Evolutionary conservation across 345 rosid species (phyloP), one percentile per base, ranked within the genome.

Genomic region (Raphanus raphanistrum): DNA sequence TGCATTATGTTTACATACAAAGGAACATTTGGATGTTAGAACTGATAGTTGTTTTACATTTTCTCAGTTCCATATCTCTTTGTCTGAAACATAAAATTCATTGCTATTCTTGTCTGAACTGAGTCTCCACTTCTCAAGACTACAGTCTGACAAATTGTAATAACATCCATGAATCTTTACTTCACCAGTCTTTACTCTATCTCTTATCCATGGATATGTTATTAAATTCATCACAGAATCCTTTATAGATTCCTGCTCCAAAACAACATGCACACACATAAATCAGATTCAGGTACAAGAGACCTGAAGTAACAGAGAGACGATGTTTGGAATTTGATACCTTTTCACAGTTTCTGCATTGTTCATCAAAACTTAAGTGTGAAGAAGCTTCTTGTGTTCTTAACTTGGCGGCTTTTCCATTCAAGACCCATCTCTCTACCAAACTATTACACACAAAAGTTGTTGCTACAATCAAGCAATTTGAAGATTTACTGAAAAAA

Each of bases 261-360:
- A 55, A 74, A 70, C 8, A 68, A 15, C 9, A 11, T 29, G 28
- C 55, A 59, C 41, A 5, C 28, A 15, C 35, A 29, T 9, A 21
- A 32, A 65, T 58, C 77, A 72, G 63, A 15, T 67, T 67, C 65
- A 60, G 8, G 28, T 35, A 60, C 17, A 67, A 73, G 35, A 12
- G 61, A 77, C 9, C 16, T 28, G 27, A 31, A 71, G 3, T 29
- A 27, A 36, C 17, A 58, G 2, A 32, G 33, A 32, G 9, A 31
- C 57, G 4, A 29, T 36, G 65, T 73, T 27, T 67, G 13, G 10
- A 67, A 25, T 21, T 54, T 25, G 74, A 64, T 60, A 90, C 98
- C 95, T 94, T 94, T 78, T 92, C 98, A 81, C 95, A 94, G 65
- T 86, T 83, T 70, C 87, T 86, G 84, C 98, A 92, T 82, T 92